phyloP scores from a whole-genome alignment of 208 protist genomes.

The Leishmania lainsoni region DNA sequence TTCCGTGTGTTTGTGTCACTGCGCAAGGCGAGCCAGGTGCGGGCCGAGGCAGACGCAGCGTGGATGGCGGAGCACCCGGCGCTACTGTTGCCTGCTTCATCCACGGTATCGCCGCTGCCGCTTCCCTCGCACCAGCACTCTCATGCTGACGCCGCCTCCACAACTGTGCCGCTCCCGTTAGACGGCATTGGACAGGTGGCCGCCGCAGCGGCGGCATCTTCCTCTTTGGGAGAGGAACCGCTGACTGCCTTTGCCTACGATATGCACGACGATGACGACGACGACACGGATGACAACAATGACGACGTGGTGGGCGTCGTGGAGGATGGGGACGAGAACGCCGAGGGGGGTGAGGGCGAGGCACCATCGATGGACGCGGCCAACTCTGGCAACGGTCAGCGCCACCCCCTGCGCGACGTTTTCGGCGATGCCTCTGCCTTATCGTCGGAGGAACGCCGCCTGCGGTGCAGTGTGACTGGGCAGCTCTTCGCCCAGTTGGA shows the following conservation, averaged over 20 bases:
- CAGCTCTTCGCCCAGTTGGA: constrained; percentile 81
- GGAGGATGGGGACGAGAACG: constrained; percentile 15
- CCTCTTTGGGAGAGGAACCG: background rate
- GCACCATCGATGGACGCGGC: background rate
- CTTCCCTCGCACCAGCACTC: background rate
- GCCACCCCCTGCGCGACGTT: constrained; percentile 10
- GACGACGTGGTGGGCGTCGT: constrained; percentile 15
- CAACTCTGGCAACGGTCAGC: background rate
- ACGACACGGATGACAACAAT: constrained; percentile 2
- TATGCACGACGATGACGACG: background rate
- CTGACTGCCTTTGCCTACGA: background rate
- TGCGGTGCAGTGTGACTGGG: constrained; percentile 42
- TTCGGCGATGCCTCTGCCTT: constrained; percentile 9
- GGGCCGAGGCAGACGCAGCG: constrained; percentile 33
- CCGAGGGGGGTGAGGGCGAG: constrained; percentile 1
- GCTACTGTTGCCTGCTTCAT: background rate
- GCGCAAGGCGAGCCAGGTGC: constrained; percentile 34
- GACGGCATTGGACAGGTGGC: background rate
- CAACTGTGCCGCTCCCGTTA: background rate
- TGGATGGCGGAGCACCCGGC: constrained; percentile 20
- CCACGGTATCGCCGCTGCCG: background rate
- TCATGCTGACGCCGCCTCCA: background rate
- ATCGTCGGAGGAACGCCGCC: constrained; percentile 8
- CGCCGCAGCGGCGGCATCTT: background rate
- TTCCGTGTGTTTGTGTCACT: constrained; percentile 62